Evolutionary conservation across 495 filamentous ascomycete genomes (phyloP).

Genomic region (Hypoxylon subgilvum): DNA sequence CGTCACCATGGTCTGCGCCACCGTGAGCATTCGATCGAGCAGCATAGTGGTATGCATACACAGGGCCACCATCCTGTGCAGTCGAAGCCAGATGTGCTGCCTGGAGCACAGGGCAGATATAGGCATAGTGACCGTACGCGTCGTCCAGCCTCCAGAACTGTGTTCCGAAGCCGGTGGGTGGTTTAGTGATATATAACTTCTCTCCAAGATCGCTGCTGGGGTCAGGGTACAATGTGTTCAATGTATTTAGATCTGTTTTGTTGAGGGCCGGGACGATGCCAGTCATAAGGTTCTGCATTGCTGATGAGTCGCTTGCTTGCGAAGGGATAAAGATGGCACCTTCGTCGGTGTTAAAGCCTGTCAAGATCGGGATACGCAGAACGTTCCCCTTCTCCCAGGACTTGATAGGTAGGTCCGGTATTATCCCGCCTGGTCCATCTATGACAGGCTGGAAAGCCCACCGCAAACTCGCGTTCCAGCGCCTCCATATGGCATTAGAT

Average conservation of each 20-base stretch:
- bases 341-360: conserved; percentile 71
- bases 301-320: conserved; percentile 47
- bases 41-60: conserved; percentile 67
- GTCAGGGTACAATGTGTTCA: conserved; percentile 65
- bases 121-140: conserved; percentile 70
- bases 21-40: conserved; percentile 53
- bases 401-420: conserved; percentile 62
- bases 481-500: conserved; percentile 57
- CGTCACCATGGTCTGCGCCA: conserved; percentile 66
- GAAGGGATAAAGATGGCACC: conserved; percentile 65
- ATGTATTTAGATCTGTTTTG: conserved; percentile 51
- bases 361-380: conserved; percentile 66
- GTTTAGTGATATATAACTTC: conserved; percentile 26
- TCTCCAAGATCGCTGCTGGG: conserved; percentile 43
- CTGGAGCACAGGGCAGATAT: conserved; percentile 68
- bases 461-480: conserved; percentile 60
- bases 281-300: conserved; percentile 63
- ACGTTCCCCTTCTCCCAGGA: conserved; percentile 59
- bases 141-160: conserved; percentile 67
- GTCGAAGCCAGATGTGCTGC: conserved; percentile 59
- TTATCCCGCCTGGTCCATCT: conserved; percentile 59
- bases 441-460: conserved; percentile 75
- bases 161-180: conserved; percentile 51
- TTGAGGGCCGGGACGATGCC: conserved; percentile 60
- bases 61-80: conserved; percentile 40